Conservation (phyloP, 2,329 filamentous ascomycete genomes). For the Fusarium torreyae region DNA sequence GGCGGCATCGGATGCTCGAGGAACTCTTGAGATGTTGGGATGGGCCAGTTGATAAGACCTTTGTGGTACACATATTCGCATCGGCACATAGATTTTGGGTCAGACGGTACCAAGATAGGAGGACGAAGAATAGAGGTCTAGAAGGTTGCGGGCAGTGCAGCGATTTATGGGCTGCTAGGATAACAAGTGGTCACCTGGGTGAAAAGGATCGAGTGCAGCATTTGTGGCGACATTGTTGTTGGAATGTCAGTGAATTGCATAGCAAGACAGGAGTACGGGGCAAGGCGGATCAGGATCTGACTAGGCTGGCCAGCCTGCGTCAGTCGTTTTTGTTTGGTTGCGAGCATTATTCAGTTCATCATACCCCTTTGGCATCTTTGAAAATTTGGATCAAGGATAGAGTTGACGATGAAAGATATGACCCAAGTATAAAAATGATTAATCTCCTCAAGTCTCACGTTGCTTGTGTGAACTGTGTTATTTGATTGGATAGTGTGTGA, state of each 20-base stretch:
- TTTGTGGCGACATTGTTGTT: constrained; percentile 50
- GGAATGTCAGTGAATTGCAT: constrained; percentile 53
- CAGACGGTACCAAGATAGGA: constrained; percentile 40
- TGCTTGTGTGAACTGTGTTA: not conserved
- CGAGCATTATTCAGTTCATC: constrained; percentile 51
- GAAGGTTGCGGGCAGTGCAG: constrained; percentile 21
- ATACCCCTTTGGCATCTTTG: constrained; percentile 50
- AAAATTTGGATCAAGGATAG: constrained; percentile 50
- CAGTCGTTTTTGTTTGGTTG: constrained; percentile 47
- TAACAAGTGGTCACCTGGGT: constrained; percentile 36
- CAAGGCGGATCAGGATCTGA: constrained; percentile 43
- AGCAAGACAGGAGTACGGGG: constrained; percentile 51
- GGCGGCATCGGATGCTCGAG: constrained; percentile 67
- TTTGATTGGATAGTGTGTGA: not conserved
- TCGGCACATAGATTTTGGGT: constrained; percentile 48
- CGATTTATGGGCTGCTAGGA: constrained; percentile 41
- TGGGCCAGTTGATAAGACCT: constrained; percentile 58
- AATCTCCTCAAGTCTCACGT: constrained; percentile 30
- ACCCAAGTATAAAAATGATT: constrained; percentile 41
- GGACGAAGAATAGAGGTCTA: constrained; percentile 27
- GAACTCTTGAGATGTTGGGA: constrained; percentile 71
- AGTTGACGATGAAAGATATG: constrained; percentile 49
- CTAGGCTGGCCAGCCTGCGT: constrained; percentile 35
- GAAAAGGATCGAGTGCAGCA: constrained; percentile 45
- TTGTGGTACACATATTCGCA: constrained; percentile 38